Conservation (phyloP, 225 moss, liverwort and hornwort species). For the Physcomitrium patens region DNA sequence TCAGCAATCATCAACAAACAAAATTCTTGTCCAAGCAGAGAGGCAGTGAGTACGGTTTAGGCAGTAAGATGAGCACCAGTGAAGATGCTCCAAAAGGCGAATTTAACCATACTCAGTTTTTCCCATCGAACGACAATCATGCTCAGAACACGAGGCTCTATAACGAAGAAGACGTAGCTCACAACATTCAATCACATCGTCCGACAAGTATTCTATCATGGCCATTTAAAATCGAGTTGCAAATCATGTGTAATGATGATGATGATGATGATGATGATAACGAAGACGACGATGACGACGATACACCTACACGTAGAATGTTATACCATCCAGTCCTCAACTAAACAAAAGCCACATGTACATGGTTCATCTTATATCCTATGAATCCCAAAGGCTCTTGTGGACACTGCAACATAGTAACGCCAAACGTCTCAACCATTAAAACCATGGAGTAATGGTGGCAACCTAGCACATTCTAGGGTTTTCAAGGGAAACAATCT, state of each 20-base stretch:
- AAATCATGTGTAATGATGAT: not conserved
- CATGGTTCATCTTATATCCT: conserved; percentile 4
- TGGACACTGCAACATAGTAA: not conserved
- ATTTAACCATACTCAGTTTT: no score
- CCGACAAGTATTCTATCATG: not conserved
- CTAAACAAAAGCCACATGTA: not conserved
- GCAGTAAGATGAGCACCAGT: no score
- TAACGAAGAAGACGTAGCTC: no score
- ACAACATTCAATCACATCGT: no score
- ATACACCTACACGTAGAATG: not conserved
- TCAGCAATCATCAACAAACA: not conserved
- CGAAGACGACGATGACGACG: no score
- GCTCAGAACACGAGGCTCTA: no score
- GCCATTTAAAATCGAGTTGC: no score
- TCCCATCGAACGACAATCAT: no score
- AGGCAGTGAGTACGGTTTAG: not conserved
- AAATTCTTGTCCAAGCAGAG: not conserved
- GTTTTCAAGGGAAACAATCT: conserved; percentile 17
- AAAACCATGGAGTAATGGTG: no score
- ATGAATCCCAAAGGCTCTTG: not conserved
- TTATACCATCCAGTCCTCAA: conserved; percentile 11
- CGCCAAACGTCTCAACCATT: not conserved
- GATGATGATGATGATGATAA: no score
- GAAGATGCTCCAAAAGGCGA: no score
- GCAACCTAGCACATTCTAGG: conserved; percentile 26